phyloP scores from a whole-genome alignment of 306 rosid genomes.

The Fragaria nilgerrensis region DNA sequence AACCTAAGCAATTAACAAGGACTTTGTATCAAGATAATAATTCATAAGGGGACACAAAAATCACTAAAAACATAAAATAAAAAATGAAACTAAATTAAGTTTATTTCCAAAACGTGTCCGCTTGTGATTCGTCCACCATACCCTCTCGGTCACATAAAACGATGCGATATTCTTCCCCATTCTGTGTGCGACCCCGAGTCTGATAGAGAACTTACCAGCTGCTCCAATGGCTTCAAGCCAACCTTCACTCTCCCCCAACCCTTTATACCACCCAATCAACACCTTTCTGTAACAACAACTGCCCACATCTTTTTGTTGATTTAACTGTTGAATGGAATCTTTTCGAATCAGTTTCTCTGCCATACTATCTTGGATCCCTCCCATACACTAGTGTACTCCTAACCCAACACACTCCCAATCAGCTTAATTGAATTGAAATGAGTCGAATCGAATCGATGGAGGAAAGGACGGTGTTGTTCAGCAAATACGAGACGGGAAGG shows the following conservation, averaged over 20 bases:
- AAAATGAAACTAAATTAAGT: neutral
- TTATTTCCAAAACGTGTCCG: neutral
- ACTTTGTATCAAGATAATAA: too few relatives aligned
- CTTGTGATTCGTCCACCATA: neutral
- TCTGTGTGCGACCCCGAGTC: constrained; percentile 21
- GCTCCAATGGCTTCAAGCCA: constrained; percentile 31
- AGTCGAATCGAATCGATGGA: constrained; percentile 32
- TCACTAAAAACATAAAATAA: neutral
- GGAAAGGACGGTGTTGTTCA: constrained; percentile 48
- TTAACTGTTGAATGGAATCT: constrained; percentile 23
- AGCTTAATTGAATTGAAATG: neutral
- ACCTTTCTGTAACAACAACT: neutral
- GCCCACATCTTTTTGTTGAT: neutral
- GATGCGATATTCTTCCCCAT: neutral
- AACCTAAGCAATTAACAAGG: too few relatives aligned
- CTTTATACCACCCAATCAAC: neutral
- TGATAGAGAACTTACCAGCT: constrained; percentile 17
- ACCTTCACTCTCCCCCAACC: neutral
- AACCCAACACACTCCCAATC: neutral
- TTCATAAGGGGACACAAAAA: neutral
- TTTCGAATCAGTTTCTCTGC: constrained; percentile 23
- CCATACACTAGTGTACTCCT: neutral
- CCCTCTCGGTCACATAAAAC: neutral
- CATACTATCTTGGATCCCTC: constrained; percentile 38
- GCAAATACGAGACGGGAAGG: constrained; percentile 65